Percentiles rank a stretch among this genome's conserved stretches.
These are phyloP conservation scores for Gaeumannomyces sp. DNA, from an alignment of 2,329 filamentous ascomycete species.

Conservation along the genomic window DNA sequence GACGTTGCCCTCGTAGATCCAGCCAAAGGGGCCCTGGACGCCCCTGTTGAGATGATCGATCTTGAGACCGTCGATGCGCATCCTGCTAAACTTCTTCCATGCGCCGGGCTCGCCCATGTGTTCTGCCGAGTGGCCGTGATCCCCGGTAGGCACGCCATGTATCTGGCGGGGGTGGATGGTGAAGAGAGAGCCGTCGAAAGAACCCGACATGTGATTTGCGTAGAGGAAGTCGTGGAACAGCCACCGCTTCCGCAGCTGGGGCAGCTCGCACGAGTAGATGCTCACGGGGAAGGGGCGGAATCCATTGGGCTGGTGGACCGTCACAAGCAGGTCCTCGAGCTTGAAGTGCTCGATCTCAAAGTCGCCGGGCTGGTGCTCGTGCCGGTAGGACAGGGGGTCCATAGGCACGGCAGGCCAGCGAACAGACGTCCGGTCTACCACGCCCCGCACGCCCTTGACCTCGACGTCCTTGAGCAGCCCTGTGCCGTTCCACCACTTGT, in stretches of 20 bases:
- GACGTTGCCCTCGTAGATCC: conserved; percentile 96
- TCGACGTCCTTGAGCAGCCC: conserved; percentile 87
- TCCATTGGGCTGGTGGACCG: conserved; percentile 79
- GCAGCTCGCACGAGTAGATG: conserved; percentile 92
- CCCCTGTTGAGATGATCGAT: conserved; percentile 95
- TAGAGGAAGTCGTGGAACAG: conserved; percentile 96
- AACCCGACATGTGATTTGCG: conserved; percentile 92
- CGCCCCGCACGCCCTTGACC: conserved; percentile 85
- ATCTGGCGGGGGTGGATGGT: conserved; percentile 93
- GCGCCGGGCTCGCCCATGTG: conserved; percentile 59
- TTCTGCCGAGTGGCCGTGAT: conserved; percentile 42
- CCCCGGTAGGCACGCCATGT: conserved; percentile 66
- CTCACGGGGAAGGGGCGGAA: conserved; percentile 95
- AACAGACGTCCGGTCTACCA: conserved; percentile 84
- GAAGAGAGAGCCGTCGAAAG: conserved; percentile 91
- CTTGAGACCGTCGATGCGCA: conserved; percentile 86
- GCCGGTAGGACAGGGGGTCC: conserved; percentile 81
- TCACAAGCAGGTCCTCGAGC: conserved; percentile 86
- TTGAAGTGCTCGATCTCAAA: conserved; percentile 98
- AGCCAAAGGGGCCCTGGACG: conserved; percentile 88
- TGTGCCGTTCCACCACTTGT: conserved; percentile 99
- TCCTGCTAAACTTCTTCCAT: conserved; percentile 94
- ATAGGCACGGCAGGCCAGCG: conserved; percentile 60
- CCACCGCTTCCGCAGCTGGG: conserved; percentile 90
- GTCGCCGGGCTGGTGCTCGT: conserved; percentile 83